These are phyloP conservation scores for Solanum chilense DNA, from an alignment of 257 asterid species.

Conservation along the genomic window DNA sequence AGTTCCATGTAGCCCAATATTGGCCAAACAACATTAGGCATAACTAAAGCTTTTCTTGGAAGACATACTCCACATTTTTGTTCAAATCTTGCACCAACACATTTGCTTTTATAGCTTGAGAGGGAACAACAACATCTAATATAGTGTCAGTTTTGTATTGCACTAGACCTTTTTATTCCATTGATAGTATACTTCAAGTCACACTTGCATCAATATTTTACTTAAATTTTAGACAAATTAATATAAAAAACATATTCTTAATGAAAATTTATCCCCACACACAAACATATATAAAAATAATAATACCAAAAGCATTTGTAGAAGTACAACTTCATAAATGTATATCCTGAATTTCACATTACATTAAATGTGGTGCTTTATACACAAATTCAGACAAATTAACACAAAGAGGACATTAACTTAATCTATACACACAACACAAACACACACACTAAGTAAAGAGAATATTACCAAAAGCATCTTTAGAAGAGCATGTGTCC, in stretches of 20 bases:
- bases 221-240: background rate
- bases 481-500: constrained; percentile 5
- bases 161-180: background rate
- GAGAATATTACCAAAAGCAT: constrained; percentile 2
- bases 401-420: background rate
- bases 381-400: background rate
- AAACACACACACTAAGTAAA: background rate
- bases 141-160: background rate
- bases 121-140: background rate
- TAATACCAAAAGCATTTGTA: background rate
- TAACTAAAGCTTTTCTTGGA: background rate
- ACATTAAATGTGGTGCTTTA: background rate
- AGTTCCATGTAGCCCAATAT: background rate
- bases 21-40: background rate
- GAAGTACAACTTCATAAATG: background rate
- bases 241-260: background rate
- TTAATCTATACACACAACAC: background rate
- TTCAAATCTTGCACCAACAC: background rate
- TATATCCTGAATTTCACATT: background rate
- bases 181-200: background rate
- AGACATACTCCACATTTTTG: background rate
- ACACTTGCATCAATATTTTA: background rate
- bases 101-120: background rate
- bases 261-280: background rate
- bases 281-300: background rate